Percentiles rank a stretch among this genome's conserved stretches.
Evolutionary conservation across 2,329 filamentous ascomycete genomes (phyloP).

Genomic region (Nothophaeocryptopus gaeumannii): DNA sequence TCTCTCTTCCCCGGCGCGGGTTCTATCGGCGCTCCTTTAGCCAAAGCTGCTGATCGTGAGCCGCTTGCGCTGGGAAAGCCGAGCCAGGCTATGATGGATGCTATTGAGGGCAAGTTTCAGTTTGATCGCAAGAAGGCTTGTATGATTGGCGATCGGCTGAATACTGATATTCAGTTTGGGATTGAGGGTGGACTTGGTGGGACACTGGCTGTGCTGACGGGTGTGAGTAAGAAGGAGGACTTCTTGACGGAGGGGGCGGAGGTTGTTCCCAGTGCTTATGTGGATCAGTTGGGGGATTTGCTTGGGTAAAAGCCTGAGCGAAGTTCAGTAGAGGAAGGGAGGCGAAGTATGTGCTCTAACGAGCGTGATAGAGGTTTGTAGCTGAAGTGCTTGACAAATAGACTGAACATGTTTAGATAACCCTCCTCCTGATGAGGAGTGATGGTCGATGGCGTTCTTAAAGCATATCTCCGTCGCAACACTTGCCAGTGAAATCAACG

Average conservation of each 20-base stretch:
- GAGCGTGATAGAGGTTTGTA: too few relatives aligned
- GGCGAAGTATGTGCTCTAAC: too few relatives aligned
- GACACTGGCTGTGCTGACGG: conserved; percentile 85
- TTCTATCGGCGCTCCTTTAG: conserved; percentile 72
- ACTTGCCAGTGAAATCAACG: too few relatives aligned
- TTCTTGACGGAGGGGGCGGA: conserved; percentile 67
- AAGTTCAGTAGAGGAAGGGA: too few relatives aligned
- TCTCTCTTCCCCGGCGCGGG: conserved; percentile 90
- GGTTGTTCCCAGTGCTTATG: conserved; percentile 76
- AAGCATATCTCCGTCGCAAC: too few relatives aligned
- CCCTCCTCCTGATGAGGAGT: too few relatives aligned
- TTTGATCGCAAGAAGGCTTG: conserved; percentile 81
- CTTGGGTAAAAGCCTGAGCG: conserved; percentile 26
- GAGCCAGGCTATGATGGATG: conserved; percentile 99
- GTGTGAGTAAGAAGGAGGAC: conserved; percentile 81
- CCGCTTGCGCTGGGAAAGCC: conserved; percentile 87
- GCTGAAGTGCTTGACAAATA: too few relatives aligned
- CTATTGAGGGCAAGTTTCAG: conserved; percentile 91
- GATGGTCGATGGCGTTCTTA: too few relatives aligned
- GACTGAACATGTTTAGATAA: too few relatives aligned
- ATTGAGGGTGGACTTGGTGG: conserved; percentile 87
- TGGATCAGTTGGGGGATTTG: conserved; percentile 80
- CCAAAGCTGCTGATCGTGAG: conserved; percentile 60
- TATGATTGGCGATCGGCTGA: conserved; percentile 91
- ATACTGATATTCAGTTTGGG: conserved; percentile 96